Conservation (phyloP, 495 filamentous ascomycete species). For the Aspergillus cavernicola region DNA sequence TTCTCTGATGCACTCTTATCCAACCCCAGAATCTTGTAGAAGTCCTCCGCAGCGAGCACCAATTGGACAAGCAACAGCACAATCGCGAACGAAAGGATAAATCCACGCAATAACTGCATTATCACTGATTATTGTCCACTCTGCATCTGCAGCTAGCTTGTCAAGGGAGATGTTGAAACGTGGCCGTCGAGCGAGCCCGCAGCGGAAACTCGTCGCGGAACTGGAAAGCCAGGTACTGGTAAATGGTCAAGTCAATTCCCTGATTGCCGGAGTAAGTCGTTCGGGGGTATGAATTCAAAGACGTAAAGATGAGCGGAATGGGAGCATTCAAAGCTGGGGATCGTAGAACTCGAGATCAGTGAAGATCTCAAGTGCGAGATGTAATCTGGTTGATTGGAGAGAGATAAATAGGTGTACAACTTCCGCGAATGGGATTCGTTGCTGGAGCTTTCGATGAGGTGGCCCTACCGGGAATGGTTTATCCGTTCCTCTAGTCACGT, state of each 20-base stretch:
- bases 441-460: conserved; percentile 14
- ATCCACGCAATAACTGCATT: conserved; percentile 19
- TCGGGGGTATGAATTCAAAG: too few species aligned
- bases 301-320: background rate
- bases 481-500: conserved; percentile 16
- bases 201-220: too few species aligned
- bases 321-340: background rate
- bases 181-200: background rate
- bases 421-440: conserved; percentile 5
- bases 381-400: background rate
- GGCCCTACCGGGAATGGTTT: conserved; percentile 15
- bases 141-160: background rate
- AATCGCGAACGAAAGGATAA: conserved; percentile 19
- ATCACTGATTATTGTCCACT: background rate
- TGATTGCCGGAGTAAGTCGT: too few species aligned
- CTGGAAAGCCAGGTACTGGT: too few species aligned
- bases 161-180: background rate
- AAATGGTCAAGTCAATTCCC: too few species aligned
- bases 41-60: conserved; percentile 70
- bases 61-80: conserved; percentile 45
- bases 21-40: conserved; percentile 88
- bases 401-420: background rate
- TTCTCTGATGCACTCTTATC: conserved; percentile 76
- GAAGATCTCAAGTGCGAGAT: conserved; percentile 15
- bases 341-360: conserved; percentile 16